Percentiles rank a stretch among this genome's conserved stretches.
These are phyloP conservation scores for Petrea volubilis DNA, from an alignment of 257 asterid genomes.

Conservation along the genomic window DNA sequence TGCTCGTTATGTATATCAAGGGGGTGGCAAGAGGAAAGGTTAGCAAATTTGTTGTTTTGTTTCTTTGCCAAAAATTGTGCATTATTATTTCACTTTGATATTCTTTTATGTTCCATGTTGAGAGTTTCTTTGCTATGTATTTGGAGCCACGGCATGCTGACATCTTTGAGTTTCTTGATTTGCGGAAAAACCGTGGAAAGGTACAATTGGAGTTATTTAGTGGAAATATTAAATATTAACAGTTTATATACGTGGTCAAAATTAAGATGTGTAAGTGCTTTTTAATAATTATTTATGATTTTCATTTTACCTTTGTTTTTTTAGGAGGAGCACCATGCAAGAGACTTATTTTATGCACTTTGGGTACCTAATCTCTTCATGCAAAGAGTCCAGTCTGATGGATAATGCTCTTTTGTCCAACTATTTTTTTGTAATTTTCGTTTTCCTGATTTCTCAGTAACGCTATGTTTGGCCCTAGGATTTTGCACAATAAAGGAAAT, in stretches of 20 bases:
- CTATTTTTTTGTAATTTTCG: too few species aligned
- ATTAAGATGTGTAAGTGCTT: neutral
- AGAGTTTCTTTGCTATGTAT: conserved; percentile 92
- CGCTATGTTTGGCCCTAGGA: too few species aligned
- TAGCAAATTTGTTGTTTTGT: neutral
- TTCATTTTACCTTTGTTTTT: conserved; percentile 19
- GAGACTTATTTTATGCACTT: conserved; percentile 85
- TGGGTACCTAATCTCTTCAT: conserved; percentile 96
- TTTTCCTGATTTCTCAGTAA: too few species aligned
- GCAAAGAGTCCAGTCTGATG: conserved; percentile 78
- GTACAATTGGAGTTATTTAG: conserved; percentile 36
- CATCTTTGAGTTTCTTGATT: too few species aligned
- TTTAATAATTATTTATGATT: too few species aligned
- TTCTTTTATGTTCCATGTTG: conserved; percentile 18
- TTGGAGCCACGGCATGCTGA: conserved; percentile 99
- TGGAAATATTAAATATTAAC: neutral
- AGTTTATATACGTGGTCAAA: neutral
- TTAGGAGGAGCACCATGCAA: too few species aligned
- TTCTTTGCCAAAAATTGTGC: neutral
- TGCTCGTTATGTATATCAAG: conserved; percentile 94
- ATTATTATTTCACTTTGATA: conserved; percentile 1
- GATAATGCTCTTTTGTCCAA: conserved; percentile 94
- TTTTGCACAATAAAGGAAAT: too few species aligned
- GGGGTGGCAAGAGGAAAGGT: conserved; percentile 99
- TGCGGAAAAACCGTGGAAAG: conserved; percentile 97